phyloP scores from a whole-genome alignment of 768 basidiomycete genomes.

The Boletus vermiculosoides region DNA sequence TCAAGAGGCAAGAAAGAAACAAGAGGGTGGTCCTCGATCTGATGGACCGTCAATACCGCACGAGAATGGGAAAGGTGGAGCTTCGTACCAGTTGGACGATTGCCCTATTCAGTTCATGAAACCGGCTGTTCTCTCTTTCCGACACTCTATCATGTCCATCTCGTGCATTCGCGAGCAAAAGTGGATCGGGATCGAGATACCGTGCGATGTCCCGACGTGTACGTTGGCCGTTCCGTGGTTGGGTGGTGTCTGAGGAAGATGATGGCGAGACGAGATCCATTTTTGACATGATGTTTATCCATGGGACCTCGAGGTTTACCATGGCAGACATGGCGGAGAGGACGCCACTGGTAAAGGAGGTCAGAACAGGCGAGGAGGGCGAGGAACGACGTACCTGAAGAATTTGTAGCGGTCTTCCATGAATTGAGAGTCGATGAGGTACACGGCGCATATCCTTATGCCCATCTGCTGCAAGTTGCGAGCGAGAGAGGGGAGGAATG shows the following conservation, averaged over 20 bases:
- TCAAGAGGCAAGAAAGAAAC: conserved; percentile 97
- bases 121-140: conserved; percentile 69
- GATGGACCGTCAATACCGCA: neutral
- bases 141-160: conserved; percentile 44
- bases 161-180: conserved; percentile 64
- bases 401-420: conserved; percentile 99
- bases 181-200: conserved; percentile 96
- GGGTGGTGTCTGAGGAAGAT: conserved; percentile 38
- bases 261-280: conserved; percentile 86
- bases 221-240: conserved; percentile 70
- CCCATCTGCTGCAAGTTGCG: conserved; percentile 70
- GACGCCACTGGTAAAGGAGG: conserved; percentile 63
- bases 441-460: conserved; percentile 84
- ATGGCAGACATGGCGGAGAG: conserved; percentile 98
- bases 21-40: conserved; percentile 99
- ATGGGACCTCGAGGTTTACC: conserved; percentile 95
- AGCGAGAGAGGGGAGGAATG: conserved; percentile 91
- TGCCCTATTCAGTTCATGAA: conserved; percentile 91
- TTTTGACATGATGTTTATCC: conserved; percentile 98
- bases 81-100: conserved; percentile 86
- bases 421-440: conserved; percentile 96
- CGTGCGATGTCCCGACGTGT: conserved; percentile 80
- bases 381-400: conserved; percentile 62
- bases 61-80: neutral
- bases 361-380: conserved; percentile 1